Base-by-base conservation (phyloP, 805 yeast species). In the Ogataea methanolica region DNA sequence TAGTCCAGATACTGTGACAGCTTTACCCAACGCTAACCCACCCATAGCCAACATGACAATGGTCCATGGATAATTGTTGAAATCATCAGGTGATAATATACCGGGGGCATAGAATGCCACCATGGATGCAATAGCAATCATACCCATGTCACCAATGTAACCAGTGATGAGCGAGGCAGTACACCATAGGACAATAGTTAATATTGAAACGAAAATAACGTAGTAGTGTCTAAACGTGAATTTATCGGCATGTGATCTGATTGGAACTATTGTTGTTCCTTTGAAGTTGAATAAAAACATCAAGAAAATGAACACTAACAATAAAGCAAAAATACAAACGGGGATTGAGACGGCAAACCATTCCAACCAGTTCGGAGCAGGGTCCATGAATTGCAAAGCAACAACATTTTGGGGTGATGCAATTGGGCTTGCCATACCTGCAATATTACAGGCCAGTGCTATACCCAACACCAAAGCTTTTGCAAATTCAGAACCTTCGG, bases 361-460 rank as follows among this genome's bases (percentile, higher is more conserved):
- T 62, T 88, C 86, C 11, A 84, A 83, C 99, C 99, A 92, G 8
- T 80, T 78, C 15, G 85, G 85, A 47, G 78, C 83, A 1, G 95
- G 96, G 47, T 74, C 75, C 98, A 92, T 92, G 56, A 84, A 72
- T 47, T 88, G 91, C 43, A 92, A 75, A 1, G 97, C 96, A 58
- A 92, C 83, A 52, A 92, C 88, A 65, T 92, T 92, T 63, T 92
- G 99, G 1, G 99, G 99, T 3, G 97, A 88, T 1, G 97, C 91
- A 60, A 92, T 92, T 7, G 99, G 99, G 4, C 96, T 88, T 0
- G 96, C 85, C 96, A 91, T 92, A 54, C 99, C 99, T 21, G 96
- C 98, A 42, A 92, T 73, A 62, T 92, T 89, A 7, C 96, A 85
- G 2, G 98, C 95, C 47, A 92, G 71, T 0, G 98, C 98, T 56